Evolutionary conservation across 2,329 filamentous ascomycete species (phyloP), one percentile per base, ranked within the genome.

Genomic region (Fonsecaea erecta): DNA sequence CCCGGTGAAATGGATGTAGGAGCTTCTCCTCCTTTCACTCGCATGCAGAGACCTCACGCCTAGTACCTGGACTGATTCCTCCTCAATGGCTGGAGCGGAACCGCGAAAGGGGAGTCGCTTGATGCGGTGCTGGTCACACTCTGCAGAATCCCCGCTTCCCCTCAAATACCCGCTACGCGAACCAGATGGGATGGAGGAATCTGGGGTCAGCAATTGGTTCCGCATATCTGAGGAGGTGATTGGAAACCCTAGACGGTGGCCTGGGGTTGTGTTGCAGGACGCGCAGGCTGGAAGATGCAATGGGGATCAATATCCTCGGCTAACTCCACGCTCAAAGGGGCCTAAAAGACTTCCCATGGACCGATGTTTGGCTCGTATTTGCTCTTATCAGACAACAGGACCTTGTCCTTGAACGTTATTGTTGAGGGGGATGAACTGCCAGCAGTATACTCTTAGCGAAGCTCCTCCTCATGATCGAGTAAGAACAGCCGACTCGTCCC

Each of bases 1-100:
- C 12, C 63, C 63, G 66, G 66, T 62, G 56, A 52, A 68, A 65
- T 56, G 66, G 66, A 68, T 58, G 63, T 52, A 18, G 21, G 24
- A 37, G 55, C 55, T 56, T 63, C 59, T 65, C 62, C 63, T 63
- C 66, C 46, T 60, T 34, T 51, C 46, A 30, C 56, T 46, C 35
- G 28, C 34, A 34, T 52, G 37, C n/a, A 30, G 8, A 59, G 11
- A 14, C 30, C 21, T 53, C 32, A 28, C 26, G 16, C n/a, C n/a
- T 30, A 24, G 4, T 28, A 48, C 32, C 14, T 30, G 43, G 26
- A 32, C 14, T 18, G 28, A 35, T 18, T 30, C 53, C 62, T 63
- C 40, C 56, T 60, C 59, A 56, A 57, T 35, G 28, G 37, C 24
- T 16, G 46, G 52, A 65, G 58, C 65, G 52, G 62, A 62, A 43